These are phyloP conservation scores for Viridothelium virens DNA, from an alignment of 495 filamentous ascomycete genomes.

Conservation along the genomic window DNA sequence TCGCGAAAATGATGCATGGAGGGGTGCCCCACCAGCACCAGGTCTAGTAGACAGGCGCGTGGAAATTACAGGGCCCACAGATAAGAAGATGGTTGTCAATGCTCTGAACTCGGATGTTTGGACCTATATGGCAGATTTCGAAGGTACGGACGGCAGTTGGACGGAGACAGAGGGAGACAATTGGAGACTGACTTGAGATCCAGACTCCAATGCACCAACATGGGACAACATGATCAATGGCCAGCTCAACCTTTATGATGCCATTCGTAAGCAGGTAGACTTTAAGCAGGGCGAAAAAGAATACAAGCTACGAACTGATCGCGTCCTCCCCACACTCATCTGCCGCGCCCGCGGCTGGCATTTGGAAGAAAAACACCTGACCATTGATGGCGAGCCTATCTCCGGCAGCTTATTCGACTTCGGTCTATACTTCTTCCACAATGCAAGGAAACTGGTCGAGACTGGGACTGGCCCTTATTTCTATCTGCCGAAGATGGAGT, in stretches of 20 bases:
- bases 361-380: constrained; percentile 97
- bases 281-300: constrained; percentile 93
- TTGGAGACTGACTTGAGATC: background rate
- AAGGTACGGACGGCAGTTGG: constrained; percentile 48
- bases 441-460: constrained; percentile 79
- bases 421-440: constrained; percentile 99
- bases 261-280: constrained; percentile 87
- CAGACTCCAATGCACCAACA: constrained; percentile 92
- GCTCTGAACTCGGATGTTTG: constrained; percentile 94
- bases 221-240: constrained; percentile 99
- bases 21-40: constrained; percentile 85
- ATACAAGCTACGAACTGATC: constrained; percentile 93
- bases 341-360: constrained; percentile 55
- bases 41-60: constrained; percentile 89
- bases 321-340: constrained; percentile 60
- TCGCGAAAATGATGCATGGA: constrained; percentile 90
- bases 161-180: no score
- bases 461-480: constrained; percentile 90
- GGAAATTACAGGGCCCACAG: constrained; percentile 98
- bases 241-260: constrained; percentile 97
- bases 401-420: constrained; percentile 94
- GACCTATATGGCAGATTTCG: constrained; percentile 99
- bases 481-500: constrained; percentile 99
- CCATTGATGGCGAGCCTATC: constrained; percentile 90
- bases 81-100: constrained; percentile 99